Base-by-base conservation (phyloP, 345 rosid genomes). In the Citrus inodora region DNA sequence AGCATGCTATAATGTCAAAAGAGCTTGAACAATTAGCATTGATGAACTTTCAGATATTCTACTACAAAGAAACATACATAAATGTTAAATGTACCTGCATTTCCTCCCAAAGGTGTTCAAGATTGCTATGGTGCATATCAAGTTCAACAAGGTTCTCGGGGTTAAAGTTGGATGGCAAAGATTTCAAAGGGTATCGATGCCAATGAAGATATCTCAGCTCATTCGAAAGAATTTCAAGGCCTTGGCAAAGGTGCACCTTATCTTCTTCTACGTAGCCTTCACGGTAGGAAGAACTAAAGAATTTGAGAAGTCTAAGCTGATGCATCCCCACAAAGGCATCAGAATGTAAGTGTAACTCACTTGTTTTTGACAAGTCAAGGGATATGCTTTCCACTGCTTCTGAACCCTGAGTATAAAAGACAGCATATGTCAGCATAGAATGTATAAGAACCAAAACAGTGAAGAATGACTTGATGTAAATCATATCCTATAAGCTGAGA, bases 171-270 rank as follows among this genome's bases (percentile, higher is more conserved):
- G 25, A 66, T 9, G 64, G 64, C 64, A 60, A n/a, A 11, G 64
- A 60, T 60, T 25, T 60, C 14, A 60, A 24, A 22, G 70, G 60
- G 55, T 24, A 60, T 37, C 25, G 9, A 59, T n/a, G 48, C 77
- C 77, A 62, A 40, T 25, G 9, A 19, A 61, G 68, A 46, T 40
- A 75, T 28, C 59, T 66, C 32, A 75, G 38, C 70, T 75, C 70
- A 46, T 63, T 22, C 2, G 78, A 51, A 75, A 75, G 78, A 62
- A 24, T 62, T 30, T 75, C 25, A 17, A 62, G 68, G n/a, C 40
- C 78, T 62, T 42, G 37, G 30, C 17, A 11, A 19, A 75, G 70
- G 21, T 63, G 69, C 10, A 75, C 70, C 60, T 63, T 75, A 63
- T 63, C 71, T 22, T 40, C 71, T 38, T 68, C 55, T 10, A 40